A percentile compares a stretch with the other conserved stretches of the same genome.
Conservation (phyloP, 2,329 filamentous ascomycete species). For the Phialocephala sp. region DNA sequence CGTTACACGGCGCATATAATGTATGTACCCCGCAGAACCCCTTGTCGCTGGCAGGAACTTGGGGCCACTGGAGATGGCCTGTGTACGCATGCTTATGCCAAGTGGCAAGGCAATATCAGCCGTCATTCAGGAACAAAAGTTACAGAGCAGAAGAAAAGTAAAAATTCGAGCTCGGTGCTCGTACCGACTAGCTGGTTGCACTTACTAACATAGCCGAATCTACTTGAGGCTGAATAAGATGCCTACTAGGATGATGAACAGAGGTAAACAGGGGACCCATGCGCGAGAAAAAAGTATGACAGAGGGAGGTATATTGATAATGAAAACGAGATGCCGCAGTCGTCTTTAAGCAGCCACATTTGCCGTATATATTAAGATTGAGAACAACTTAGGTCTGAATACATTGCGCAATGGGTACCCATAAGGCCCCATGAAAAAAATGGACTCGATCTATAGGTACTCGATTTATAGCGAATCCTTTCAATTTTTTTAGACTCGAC, state of each 20-base stretch:
- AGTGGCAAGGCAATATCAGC: background rate
- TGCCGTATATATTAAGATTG: background rate
- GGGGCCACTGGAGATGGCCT: background rate
- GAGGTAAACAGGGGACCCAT: background rate
- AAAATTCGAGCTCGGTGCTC: background rate
- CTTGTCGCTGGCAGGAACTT: background rate
- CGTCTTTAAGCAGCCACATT: background rate
- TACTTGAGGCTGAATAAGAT: background rate
- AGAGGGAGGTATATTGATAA: background rate
- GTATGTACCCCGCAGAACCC: background rate
- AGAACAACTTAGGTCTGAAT: too few species aligned
- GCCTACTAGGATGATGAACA: background rate
- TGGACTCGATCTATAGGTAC: too few species aligned
- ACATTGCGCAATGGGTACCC: too few species aligned
- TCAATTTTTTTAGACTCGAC: too few species aligned
- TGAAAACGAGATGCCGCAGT: background rate
- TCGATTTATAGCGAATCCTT: too few species aligned
- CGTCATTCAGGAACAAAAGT: background rate
- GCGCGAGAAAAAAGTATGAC: background rate
- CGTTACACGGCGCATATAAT: background rate
- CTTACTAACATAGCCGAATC: background rate
- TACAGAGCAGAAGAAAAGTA: too few species aligned
- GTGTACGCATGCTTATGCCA: background rate
- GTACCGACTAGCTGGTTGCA: background rate
- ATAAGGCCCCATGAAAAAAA: too few species aligned